Conservation (phyloP, 2,329 filamentous ascomycete genomes). For the Botrytis cinerea region DNA sequence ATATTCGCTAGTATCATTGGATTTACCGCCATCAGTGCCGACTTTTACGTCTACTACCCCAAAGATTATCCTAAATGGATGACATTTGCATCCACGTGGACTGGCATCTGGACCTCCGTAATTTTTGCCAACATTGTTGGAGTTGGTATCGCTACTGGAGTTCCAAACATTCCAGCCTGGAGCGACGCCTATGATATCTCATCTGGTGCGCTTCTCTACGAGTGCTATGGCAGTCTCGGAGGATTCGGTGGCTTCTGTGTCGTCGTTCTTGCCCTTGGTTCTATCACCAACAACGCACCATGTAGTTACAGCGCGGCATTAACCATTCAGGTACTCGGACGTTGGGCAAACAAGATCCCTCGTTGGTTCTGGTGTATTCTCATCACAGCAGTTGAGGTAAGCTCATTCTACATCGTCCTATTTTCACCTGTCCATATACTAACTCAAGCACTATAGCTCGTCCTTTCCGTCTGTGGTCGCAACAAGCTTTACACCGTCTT, state of each 20-base stretch:
- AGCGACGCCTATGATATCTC: constrained; percentile 25
- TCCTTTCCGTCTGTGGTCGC: constrained; percentile 28
- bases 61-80: constrained; percentile 37
- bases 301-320: constrained; percentile 64
- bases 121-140: constrained; percentile 29
- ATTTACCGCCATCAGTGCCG: constrained; percentile 28
- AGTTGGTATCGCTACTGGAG: constrained; percentile 29
- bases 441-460: constrained; percentile 2
- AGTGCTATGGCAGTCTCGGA: constrained; percentile 55
- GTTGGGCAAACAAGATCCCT: constrained; percentile 57
- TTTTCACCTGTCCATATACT: not conserved
- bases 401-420: not conserved
- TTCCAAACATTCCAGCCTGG: constrained; percentile 27
- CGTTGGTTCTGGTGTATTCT: constrained; percentile 52
- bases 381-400: constrained; percentile 29
- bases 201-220: constrained; percentile 24
- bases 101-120: constrained; percentile 26
- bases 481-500: constrained; percentile 30
- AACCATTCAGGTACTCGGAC: constrained; percentile 65
- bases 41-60: constrained; percentile 34
- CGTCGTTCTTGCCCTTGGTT: constrained; percentile 62
- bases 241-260: constrained; percentile 66
- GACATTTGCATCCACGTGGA: constrained; percentile 28
- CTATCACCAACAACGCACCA: constrained; percentile 64
- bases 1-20: constrained; percentile 46